phyloP scores from a whole-genome alignment of 2,329 filamentous ascomycete genomes.

The Scedosporium minutisporum region DNA sequence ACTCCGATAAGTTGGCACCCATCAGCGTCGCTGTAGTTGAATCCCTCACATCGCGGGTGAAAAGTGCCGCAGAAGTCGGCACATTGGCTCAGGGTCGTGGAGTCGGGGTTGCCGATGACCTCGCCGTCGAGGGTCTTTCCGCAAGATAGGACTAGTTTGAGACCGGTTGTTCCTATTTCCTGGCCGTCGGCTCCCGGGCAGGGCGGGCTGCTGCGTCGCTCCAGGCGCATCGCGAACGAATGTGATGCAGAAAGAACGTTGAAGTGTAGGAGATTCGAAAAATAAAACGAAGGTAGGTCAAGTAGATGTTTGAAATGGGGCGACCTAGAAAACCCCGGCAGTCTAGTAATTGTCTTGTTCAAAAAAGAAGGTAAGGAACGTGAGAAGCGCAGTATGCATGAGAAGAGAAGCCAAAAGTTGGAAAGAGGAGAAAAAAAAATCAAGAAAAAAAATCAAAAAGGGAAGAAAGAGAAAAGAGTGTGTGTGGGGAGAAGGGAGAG shows the following conservation, averaged over 20 bases:
- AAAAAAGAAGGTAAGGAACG: background rate
- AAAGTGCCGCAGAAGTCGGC: slow-evolving; percentile 7
- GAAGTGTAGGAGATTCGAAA: background rate
- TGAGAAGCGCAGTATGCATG: background rate
- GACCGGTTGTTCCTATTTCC: background rate
- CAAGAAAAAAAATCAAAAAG: slow-evolving; percentile 1
- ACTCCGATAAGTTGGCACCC: slow-evolving; percentile 1
- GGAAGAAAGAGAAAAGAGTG: background rate
- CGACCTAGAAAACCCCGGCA: background rate
- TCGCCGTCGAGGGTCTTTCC: slow-evolving; percentile 5
- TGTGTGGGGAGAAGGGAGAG: background rate
- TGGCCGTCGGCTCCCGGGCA: slow-evolving; percentile 7
- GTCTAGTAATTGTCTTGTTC: background rate
- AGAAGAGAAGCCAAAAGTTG: background rate
- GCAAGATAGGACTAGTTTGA: slow-evolving; percentile 3
- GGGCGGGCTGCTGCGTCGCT: slow-evolving; percentile 6
- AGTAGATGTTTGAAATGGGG: background rate
- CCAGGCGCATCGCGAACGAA: slow-evolving; percentile 2
- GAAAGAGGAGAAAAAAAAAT: background rate
- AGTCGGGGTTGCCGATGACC: background rate
- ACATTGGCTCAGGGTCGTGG: background rate
- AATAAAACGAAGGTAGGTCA: background rate
- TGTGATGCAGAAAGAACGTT: background rate
- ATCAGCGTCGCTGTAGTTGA: slow-evolving; percentile 4
- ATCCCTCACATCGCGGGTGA: slow-evolving; percentile 7